These are phyloP conservation scores for Fusarium vanettenii DNA, from an alignment of 2,329 filamentous ascomycete genomes.

Conservation along the genomic window DNA sequence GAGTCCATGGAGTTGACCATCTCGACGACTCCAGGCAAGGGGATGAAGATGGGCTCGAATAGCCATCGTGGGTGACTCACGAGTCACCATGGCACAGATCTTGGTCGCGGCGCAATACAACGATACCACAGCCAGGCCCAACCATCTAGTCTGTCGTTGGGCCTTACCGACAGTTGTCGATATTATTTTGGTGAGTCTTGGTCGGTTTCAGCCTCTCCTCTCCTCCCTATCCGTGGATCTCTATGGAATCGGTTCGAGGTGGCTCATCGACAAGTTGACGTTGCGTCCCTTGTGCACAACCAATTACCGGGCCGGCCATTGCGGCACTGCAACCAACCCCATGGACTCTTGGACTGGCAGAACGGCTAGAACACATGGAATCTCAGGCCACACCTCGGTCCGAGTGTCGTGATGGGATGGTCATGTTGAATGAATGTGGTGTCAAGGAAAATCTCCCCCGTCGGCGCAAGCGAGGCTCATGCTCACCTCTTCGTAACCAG, in stretches of 20 bases:
- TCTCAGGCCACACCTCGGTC: constrained; percentile 28
- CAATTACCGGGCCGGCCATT: constrained; percentile 12
- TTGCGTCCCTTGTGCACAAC: neutral
- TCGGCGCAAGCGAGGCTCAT: constrained; percentile 11
- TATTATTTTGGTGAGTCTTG: neutral
- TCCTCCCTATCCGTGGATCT: neutral
- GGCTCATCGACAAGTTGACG: neutral
- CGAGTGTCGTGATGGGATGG: constrained; percentile 21
- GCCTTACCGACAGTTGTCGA: neutral
- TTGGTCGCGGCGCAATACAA: constrained; percentile 12
- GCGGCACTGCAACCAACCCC: constrained; percentile 15
- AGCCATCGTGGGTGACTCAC: neutral
- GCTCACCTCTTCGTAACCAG: constrained; percentile 1
- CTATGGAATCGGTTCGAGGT: neutral
- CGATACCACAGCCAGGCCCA: neutral
- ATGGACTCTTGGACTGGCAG: constrained; percentile 4
- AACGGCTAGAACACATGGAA: constrained; percentile 23
- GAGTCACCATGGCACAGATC: constrained; percentile 15
- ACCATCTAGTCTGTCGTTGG: neutral
- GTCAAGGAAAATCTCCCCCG: neutral
- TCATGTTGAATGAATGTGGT: constrained; percentile 20
- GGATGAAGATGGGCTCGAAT: neutral
- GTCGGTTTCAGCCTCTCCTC: neutral
- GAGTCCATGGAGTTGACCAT: constrained; percentile 16
- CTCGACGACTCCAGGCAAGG: neutral